These are phyloP conservation scores for Persicaria tinctoria DNA, from an alignment of 148 eudicot species.

Conservation along the genomic window DNA sequence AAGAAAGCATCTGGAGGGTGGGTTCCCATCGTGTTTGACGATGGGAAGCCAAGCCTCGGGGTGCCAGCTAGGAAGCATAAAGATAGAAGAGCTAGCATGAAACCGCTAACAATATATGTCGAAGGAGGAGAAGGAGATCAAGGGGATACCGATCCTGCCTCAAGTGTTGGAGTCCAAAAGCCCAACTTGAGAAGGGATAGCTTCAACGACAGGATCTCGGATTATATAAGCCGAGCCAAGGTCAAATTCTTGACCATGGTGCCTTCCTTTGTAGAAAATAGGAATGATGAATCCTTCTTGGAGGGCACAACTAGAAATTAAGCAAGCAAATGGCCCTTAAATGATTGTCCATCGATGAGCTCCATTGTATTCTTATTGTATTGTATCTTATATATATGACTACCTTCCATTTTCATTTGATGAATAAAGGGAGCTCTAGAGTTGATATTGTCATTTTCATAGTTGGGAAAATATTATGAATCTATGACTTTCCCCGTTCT, in stretches of 20 bases:
- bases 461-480: too few species aligned
- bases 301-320: background rate
- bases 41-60: background rate
- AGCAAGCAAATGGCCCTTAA: too few species aligned
- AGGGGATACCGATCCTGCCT: background rate
- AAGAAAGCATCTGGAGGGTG: background rate
- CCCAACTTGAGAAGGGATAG: background rate
- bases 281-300: background rate
- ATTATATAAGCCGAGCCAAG: background rate
- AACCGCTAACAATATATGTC: too few species aligned
- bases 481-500: too few species aligned
- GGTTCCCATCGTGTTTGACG: background rate
- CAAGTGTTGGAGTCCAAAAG: background rate
- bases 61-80: background rate
- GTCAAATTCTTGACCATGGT: background rate
- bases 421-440: too few species aligned
- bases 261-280: background rate
- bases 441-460: too few species aligned
- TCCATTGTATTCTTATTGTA: too few species aligned
- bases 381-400: too few species aligned
- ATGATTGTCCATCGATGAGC: too few species aligned
- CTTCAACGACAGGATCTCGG: background rate
- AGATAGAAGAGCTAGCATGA: background rate
- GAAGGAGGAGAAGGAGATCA: background rate
- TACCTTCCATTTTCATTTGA: too few species aligned